A percentile compares a stretch with the other conserved stretches of the same genome.
These are phyloP conservation scores for Phytophthora megakarya DNA, from an alignment of 352 stramenopile species.

Conservation along the genomic window DNA sequence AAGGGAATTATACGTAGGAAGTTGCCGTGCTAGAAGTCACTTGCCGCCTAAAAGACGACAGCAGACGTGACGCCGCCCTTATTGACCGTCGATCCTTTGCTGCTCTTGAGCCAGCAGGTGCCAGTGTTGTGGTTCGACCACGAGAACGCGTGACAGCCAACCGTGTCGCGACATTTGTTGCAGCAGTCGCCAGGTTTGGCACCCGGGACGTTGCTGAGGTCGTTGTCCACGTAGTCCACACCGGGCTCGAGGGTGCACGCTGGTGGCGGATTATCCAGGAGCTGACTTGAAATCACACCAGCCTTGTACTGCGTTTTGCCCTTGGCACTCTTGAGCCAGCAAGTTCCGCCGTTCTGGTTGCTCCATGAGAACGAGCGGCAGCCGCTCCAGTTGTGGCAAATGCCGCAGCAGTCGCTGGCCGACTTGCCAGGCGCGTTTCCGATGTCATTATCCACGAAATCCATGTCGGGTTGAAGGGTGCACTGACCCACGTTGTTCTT, in stretches of 20 bases:
- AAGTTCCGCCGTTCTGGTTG: slow-evolving; percentile 44
- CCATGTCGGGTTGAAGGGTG: slow-evolving; percentile 25
- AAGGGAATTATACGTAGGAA: neutral
- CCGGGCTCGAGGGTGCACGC: slow-evolving; percentile 28
- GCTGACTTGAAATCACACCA: slow-evolving; percentile 31
- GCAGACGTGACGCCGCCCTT: slow-evolving; percentile 37
- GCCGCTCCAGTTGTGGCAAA: slow-evolving; percentile 41
- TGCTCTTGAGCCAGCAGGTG: slow-evolving; percentile 34
- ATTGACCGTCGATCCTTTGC: slow-evolving; percentile 21
- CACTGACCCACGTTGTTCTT: slow-evolving; percentile 22
- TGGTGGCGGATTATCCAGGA: slow-evolving; percentile 23
- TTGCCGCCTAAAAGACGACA: slow-evolving; percentile 22
- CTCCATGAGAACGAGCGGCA: slow-evolving; percentile 44
- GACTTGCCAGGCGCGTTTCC: slow-evolving; percentile 13
- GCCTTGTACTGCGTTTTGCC: slow-evolving; percentile 15
- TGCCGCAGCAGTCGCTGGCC: slow-evolving; percentile 32
- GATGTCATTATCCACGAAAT: slow-evolving; percentile 47
- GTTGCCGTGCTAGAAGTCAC: slow-evolving; percentile 9
- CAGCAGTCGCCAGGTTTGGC: slow-evolving; percentile 33
- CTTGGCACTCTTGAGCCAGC: slow-evolving; percentile 44
- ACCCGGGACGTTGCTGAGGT: slow-evolving; percentile 31
- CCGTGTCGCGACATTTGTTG: slow-evolving; percentile 20
- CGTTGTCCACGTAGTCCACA: slow-evolving; percentile 38
- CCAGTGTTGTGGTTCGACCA: slow-evolving; percentile 32
- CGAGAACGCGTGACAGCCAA: slow-evolving; percentile 37